Conservation (phyloP, 2,329 filamentous ascomycete genomes). For the Apiospora pterosperma region DNA sequence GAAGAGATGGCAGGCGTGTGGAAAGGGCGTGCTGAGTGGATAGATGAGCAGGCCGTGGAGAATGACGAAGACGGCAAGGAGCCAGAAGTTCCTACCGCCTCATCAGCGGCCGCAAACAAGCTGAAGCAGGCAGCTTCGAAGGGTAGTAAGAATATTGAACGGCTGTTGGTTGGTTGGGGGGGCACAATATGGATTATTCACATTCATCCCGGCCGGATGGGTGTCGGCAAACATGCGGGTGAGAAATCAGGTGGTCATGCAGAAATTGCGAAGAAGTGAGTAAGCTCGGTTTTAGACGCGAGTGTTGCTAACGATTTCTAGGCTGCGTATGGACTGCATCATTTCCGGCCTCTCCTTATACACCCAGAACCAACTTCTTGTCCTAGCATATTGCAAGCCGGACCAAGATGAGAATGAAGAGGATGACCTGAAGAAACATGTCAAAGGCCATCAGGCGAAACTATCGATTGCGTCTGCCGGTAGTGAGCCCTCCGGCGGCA, state of each 20-base stretch:
- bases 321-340: conserved; percentile 93
- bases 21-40: conserved; percentile 91
- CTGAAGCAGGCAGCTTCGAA: conserved; percentile 47
- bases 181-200: conserved; percentile 95
- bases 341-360: conserved; percentile 97
- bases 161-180: conserved; percentile 91
- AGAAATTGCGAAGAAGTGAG: conserved; percentile 90
- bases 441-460: conserved; percentile 35
- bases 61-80: conserved; percentile 57
- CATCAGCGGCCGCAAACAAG: conserved; percentile 44
- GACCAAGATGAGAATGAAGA: conserved; percentile 63
- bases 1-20: conserved; percentile 95
- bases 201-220: conserved; percentile 72
- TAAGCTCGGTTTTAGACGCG: conserved; percentile 14
- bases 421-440: conserved; percentile 27
- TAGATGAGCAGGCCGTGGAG: conserved; percentile 79
- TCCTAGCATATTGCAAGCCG: conserved; percentile 83
- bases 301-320: conserved; percentile 36
- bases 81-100: conserved; percentile 25
- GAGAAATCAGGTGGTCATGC: conserved; percentile 74
- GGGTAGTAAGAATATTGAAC: conserved; percentile 58
- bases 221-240: conserved; percentile 62
- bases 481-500: conserved; percentile 61
- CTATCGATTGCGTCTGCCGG: conserved; percentile 45
- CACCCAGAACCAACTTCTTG: conserved; percentile 84